Evolutionary conservation across 805 yeast genomes (phyloP), one percentile per base, ranked within the genome.

Genomic region (Metschnikowia similis): DNA sequence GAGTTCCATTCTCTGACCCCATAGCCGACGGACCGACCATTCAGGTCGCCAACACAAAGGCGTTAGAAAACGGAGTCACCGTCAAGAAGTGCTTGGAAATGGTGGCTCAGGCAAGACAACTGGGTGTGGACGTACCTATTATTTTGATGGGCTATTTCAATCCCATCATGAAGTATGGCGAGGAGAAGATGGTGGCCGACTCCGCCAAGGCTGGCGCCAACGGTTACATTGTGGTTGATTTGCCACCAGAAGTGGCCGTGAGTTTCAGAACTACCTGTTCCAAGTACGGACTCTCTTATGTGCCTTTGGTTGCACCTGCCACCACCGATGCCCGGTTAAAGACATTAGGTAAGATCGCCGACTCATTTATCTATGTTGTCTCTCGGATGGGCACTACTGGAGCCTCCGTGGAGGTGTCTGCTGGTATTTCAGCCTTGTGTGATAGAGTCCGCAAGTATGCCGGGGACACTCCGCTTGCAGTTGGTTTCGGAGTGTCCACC

Each of bases 351-450:
- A 79, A 80, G 50, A 87, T 94, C 61, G 96, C 99, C 31, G 97
- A 92, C 66, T 88, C 97, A 1, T 94, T 94, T 70, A 85, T 94
- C 52, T 94, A 94, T 62, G 99, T 94, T 36, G 98, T 94, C 14
- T 89, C 97, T 3, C 82, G 96, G 67, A 94, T 94, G 99, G 97
- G 98, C 57, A 84, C 96, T 51, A 94, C 99, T 29, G 99, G 99
- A 65, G 92, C 95, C 35, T 72, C 83, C 21, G 79, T 85, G 16
- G 72, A 77, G 21, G 82, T 95, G 39, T 76, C 82, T 42, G 61
- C 72, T 6, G 84, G 84, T 54, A 80, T 92, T 49, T 80, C 82
- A 27, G 81, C 74, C 38, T 77, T 94, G 54, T 82, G 94, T 58
- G 73, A 75, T 29, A 82, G 89, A 57, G 96, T 94, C 14, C 81